Evolutionary conservation across 768 basidiomycete species (phyloP).

Genomic region (Lentinula detonsa): DNA sequence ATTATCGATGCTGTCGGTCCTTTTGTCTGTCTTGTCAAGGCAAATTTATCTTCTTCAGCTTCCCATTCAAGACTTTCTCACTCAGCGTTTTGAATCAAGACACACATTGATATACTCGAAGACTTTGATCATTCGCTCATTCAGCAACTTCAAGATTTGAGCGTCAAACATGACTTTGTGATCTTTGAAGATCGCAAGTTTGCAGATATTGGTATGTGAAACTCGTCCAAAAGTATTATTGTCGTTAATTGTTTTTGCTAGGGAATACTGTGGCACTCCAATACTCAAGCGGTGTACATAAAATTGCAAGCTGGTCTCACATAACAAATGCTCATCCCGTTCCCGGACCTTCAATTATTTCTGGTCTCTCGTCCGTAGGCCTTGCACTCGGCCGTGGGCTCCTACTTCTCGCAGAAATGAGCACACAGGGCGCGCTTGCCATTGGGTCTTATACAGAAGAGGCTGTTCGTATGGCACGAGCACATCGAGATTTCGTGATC

Average conservation of each 20-base stretch:
- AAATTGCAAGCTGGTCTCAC: constrained; percentile 93
- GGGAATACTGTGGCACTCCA: constrained; percentile 96
- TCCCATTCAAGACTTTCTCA: constrained; percentile 8
- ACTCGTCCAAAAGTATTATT: background rate
- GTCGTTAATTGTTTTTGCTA: constrained; percentile 21
- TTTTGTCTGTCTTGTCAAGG: constrained; percentile 93
- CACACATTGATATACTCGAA: constrained; percentile 92
- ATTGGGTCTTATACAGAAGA: constrained; percentile 77
- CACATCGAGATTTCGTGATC: constrained; percentile 81
- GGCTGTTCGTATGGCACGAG: constrained; percentile 84
- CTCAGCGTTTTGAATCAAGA: constrained; percentile 43
- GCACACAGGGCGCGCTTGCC: constrained; percentile 81
- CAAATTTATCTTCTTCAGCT: constrained; percentile 22
- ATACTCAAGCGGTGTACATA: constrained; percentile 89
- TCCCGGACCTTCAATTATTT: constrained; percentile 91
- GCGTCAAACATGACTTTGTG: constrained; percentile 81
- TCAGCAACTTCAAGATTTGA: constrained; percentile 60
- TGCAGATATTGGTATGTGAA: constrained; percentile 84
- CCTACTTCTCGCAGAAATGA: constrained; percentile 94
- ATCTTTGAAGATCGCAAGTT: constrained; percentile 99
- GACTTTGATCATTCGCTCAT: constrained; percentile 80
- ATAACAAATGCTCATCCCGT: constrained; percentile 96
- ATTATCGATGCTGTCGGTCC: constrained; percentile 89
- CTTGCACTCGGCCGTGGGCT: constrained; percentile 80
- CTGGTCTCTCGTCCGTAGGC: constrained; percentile 86